Base-by-base conservation (phyloP, 345 rosid species). In the Syzygium oleosum region DNA sequence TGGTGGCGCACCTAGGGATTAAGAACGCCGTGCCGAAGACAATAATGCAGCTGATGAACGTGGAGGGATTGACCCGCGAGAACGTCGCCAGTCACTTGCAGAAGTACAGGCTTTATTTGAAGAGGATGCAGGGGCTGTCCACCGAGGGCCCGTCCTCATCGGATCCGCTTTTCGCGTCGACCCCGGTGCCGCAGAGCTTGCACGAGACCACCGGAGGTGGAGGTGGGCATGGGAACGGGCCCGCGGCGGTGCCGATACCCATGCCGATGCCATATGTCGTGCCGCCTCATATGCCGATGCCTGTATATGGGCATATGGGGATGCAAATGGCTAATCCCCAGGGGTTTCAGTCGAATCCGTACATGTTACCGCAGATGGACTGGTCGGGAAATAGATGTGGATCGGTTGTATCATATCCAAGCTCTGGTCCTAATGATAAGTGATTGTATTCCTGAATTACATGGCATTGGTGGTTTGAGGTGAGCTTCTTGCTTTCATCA, bases 41-140 rank as follows among this genome's bases (percentile, higher is more conserved):
- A 58, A 98, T 98, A 87, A 98, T 98, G 99, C 99, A 96, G 92
- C 84, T 96, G 89, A 98, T 98, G 99, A 98, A 98, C 88, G 99
- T 98, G 3, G 98, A 96, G 87, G 99, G 99, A 10, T 43, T 98
- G 88, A 98, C 98, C 58, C 93, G 98, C 19, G 99, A 98, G 87
- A 98, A 96, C 92, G 99, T 98, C 3, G 99, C 99, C 4, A 95
- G 97, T 85, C 99, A 98, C 89, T 87, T 98, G 84, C 99, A 98
- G 80, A 98, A 98, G 88, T 98, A 98, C 87, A 91, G 99, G 31
- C 94, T 98, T 9, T 98, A 96, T 88, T 90, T 96, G 85, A 98
- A 95, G 87, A 86, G 99, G 92, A 98, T 96, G 98, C 98, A 96
- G 77, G 99, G 99, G 11, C 84, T 93, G 51, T 91, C 94, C 14